Base-by-base conservation (phyloP, 306 rosid genomes). In the Begonia masoniana region DNA sequence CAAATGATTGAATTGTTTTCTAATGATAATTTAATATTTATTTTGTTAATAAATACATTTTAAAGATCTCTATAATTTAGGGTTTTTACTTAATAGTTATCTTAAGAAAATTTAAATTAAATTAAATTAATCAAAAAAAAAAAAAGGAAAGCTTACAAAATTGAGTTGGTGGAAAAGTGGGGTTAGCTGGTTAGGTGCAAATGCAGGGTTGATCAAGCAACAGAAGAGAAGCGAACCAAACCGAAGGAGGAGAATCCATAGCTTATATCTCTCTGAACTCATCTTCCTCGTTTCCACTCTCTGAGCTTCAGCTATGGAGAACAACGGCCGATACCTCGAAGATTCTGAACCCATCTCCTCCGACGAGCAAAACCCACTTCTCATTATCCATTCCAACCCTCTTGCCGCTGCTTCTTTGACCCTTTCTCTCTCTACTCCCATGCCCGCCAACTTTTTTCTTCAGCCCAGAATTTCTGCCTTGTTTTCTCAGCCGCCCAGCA, bases 331-430 rank as follows among this genome's bases (percentile, higher is more conserved):
- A 74, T 43, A 39, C 55, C 31, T 51, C 11, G 78, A 83, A 17
- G 71, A 59, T 66, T 60, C 65, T 47, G 83, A 78, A 56, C 43
- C 69, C 49, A 63, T 56, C 13, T 54, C 78, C 54, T 47, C 57
- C 13, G 81, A 78, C 17, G 83, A 81, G 15, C 81, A 70, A 52
- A 61, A 62, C 13, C 51, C 75, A 49, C 59, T 56, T 21, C 36
- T 68, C 49, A 23, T 58, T 15, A 13, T 64, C 1, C 56, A 69
- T 5, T 63, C 83, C 36, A 0, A 55, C 5, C 64, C 74, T 0
- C 74, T 82, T 6, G 81, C 86, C 14, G 63, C 83, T 4, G 86
- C 81, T 3, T 79, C 99, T 5, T 66, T 92, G 39, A 77, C 96
- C 5, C 73, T 83, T 19, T 75, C 99, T 56, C 88, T 86, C 31